Conservation (phyloP, 192 early-diverging fungal species). For the Podila minutissima region DNA sequence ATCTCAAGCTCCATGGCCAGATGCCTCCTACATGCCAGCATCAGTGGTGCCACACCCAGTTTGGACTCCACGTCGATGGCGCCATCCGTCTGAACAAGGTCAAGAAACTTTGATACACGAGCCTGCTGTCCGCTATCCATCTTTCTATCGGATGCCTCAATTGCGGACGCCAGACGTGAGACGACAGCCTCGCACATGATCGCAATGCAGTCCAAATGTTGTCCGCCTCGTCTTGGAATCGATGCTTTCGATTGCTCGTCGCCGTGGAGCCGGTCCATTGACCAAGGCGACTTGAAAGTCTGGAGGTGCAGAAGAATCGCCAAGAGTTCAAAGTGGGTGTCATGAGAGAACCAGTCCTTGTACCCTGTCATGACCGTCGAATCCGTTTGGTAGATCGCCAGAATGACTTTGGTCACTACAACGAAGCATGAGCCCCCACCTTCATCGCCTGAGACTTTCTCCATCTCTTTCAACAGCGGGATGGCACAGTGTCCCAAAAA, state of each 20-base stretch:
- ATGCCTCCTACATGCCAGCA: neutral
- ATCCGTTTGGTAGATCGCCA: slow-evolving; percentile 7
- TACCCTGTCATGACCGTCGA: neutral
- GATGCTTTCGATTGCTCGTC: neutral
- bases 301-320: slow-evolving; percentile 9
- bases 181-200: slow-evolving; percentile 19
- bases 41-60: slow-evolving; percentile 4
- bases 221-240: slow-evolving; percentile 2
- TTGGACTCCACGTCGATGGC: slow-evolving; percentile 19
- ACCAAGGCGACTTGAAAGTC: slow-evolving; percentile 1
- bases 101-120: neutral
- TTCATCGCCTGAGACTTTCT: neutral
- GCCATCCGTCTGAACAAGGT: neutral
- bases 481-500: slow-evolving; percentile 20
- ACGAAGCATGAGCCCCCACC: neutral
- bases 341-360: neutral
- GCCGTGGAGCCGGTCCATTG: neutral
- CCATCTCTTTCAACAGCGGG: slow-evolving; percentile 15
- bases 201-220: slow-evolving; percentile 10
- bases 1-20: neutral
- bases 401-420: slow-evolving; percentile 1
- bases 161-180: neutral
- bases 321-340: slow-evolving; percentile 11
- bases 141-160: neutral
- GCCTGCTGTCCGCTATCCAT: neutral